Conservation (phyloP, 495 filamentous ascomycete species). For the Choiromyces venosus region DNA sequence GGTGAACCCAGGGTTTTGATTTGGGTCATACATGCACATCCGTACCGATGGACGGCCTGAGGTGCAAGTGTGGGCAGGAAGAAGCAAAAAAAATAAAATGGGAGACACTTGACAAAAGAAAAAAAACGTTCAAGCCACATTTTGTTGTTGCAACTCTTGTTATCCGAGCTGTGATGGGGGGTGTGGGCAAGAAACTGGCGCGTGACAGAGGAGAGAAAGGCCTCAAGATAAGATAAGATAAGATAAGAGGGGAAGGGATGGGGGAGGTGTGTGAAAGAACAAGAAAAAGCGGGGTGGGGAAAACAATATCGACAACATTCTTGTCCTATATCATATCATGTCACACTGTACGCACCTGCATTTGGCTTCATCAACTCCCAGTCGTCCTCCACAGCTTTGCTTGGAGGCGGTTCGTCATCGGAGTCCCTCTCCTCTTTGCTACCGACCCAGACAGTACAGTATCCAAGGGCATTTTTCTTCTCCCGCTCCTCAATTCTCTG, state of each 20-base stretch:
- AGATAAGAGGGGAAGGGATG: neutral
- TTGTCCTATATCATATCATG: neutral
- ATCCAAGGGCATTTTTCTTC: conserved; percentile 60
- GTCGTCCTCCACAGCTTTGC: conserved; percentile 58
- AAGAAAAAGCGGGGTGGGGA: conserved; percentile 6
- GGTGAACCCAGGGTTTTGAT: neutral
- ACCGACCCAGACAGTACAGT: conserved; percentile 95
- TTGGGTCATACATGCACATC: neutral
- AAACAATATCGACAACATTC: neutral
- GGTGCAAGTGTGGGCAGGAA: neutral
- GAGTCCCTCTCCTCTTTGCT: conserved; percentile 62
- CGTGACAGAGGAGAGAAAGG: neutral
- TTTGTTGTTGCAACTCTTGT: neutral
- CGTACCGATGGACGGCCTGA: neutral
- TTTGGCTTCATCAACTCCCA: conserved; percentile 70
- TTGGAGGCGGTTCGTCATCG: conserved; percentile 54
- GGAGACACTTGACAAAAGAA: neutral
- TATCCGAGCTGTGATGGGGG: neutral
- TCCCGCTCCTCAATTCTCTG: conserved; percentile 30
- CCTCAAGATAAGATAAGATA: conserved; percentile 1
- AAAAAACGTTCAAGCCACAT: neutral
- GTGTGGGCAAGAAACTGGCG: conserved; percentile 5
- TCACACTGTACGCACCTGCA: conserved; percentile 53
- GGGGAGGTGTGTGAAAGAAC: conserved; percentile 1
- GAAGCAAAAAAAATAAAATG: neutral